A percentile compares a stretch with the other conserved stretches of the same genome.
phyloP scores from a whole-genome alignment of 108 stramenopile species.

The Conticribra guillardii region DNA sequence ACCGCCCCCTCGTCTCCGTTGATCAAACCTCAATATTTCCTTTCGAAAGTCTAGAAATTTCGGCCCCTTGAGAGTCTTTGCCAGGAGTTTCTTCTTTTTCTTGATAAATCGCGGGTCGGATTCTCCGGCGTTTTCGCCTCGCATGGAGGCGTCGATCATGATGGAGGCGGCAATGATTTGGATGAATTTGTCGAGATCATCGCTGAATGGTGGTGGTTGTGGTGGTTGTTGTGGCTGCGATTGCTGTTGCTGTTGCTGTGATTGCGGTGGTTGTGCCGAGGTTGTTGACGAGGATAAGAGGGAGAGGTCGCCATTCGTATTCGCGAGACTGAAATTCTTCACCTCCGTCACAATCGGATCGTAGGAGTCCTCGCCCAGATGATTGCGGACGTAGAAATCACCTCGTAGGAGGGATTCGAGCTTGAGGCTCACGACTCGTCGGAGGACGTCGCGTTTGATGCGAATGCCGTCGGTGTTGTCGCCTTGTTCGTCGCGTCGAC shows the following conservation, averaged over 20 bases:
- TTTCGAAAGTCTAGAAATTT: constrained; percentile 24
- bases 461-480: constrained; percentile 18
- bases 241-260: background rate
- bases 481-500: background rate
- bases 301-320: too few species aligned
- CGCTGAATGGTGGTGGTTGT: constrained; percentile 21
- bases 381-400: constrained; percentile 48
- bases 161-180: constrained; percentile 49
- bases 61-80: constrained; percentile 27
- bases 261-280: too few species aligned
- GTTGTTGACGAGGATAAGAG: too few species aligned
- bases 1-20: constrained; percentile 8
- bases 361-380: constrained; percentile 43
- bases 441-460: constrained; percentile 38
- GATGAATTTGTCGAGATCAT: constrained; percentile 40
- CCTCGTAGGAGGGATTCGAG: constrained; percentile 37
- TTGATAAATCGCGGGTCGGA: constrained; percentile 48
- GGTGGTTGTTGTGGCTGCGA: constrained; percentile 7
- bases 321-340: background rate
- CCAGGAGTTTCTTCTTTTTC: constrained; percentile 44
- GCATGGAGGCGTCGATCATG: constrained; percentile 51
- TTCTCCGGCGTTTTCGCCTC: constrained; percentile 48
- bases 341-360: constrained; percentile 38
- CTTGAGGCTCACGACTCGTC: constrained; percentile 33
- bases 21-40: constrained; percentile 35